Base-by-base conservation (phyloP, 768 basidiomycete genomes). In the Myochromella boudieri region DNA sequence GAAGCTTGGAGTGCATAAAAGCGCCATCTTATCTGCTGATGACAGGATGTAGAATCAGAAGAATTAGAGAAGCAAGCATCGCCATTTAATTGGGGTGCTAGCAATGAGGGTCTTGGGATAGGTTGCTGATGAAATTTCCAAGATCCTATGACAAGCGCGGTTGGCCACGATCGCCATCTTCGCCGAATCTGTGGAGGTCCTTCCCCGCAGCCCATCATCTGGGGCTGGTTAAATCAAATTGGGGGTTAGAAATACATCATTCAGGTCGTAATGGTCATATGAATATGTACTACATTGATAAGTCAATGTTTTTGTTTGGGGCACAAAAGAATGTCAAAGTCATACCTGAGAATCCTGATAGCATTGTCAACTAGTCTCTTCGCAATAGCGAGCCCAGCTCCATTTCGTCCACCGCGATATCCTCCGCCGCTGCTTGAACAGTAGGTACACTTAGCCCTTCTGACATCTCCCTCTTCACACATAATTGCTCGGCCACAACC, bases 381-480 rank as follows among this genome's bases (percentile, higher is more conserved):
- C 73, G 65, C 22, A 67, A 61, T 32, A 78, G 57, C 18, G 64
- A 57, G 11, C 72, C 81, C 69, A 79, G 70, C 65, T 81, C 79
- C 78, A 78, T 78, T 65, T 77, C 84, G 60, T 70, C 83, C 49
- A 60, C 72, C 57, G 80, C 82, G 52, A 85, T 74, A 34, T 83
- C 77, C 32, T 82, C 79, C 15, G 61, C 58, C n/a, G n/a, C n/a
- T n/a, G n/a, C n/a, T 24, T 75, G 77, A 8, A 72, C 60, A 40
- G 72, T 65, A 29, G 69, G 65, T 29, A 88, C 75, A 15, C 68
- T 73, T 50, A 95, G 66, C 6, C 92, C 93, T 61, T 95, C 91
- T 15, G 71, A 69, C 91, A 97, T 91, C 68, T 97, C 93, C 33
- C 93, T 72, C 57, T 79, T 84, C 21, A 95, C 88, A 61, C 95